These are phyloP conservation scores for Colletotrichum horii DNA, from an alignment of 2,329 filamentous ascomycete genomes.

Conservation along the genomic window DNA sequence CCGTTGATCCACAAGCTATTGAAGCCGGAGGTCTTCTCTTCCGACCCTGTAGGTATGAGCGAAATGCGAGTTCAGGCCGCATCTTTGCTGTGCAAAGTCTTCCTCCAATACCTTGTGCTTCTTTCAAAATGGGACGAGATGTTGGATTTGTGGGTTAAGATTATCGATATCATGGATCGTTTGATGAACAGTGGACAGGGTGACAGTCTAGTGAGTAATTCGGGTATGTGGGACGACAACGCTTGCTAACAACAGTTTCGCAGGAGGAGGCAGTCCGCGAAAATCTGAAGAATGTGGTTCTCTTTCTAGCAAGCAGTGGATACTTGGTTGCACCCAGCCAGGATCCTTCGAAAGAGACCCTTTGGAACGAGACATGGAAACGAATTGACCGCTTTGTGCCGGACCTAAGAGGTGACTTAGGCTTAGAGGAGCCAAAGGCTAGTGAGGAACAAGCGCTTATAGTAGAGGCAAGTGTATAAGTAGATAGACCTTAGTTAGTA, in stretches of 20 bases:
- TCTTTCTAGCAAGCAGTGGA: slow-evolving; percentile 92
- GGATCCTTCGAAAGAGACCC: slow-evolving; percentile 58
- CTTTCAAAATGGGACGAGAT: slow-evolving; percentile 87
- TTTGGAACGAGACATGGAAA: slow-evolving; percentile 70
- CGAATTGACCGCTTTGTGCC: slow-evolving; percentile 70
- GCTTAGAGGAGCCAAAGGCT: slow-evolving; percentile 48
- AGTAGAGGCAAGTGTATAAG: neutral
- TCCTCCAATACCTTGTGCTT: slow-evolving; percentile 88
- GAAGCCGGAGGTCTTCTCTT: slow-evolving; percentile 93
- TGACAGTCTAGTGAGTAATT: slow-evolving; percentile 75
- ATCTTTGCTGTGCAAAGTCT: slow-evolving; percentile 92
- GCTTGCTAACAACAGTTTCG: neutral
- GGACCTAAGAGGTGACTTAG: slow-evolving; percentile 62
- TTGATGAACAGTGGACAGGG: slow-evolving; percentile 95
- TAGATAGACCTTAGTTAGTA: neutral
- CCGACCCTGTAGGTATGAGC: slow-evolving; percentile 90
- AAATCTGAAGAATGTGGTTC: slow-evolving; percentile 91
- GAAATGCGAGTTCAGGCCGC: slow-evolving; percentile 93
- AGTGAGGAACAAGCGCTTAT: neutral
- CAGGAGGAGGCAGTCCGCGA: slow-evolving; percentile 95
- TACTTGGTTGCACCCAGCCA: slow-evolving; percentile 76
- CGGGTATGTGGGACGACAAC: slow-evolving; percentile 4
- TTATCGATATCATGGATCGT: slow-evolving; percentile 92
- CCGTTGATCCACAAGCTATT: slow-evolving; percentile 85
- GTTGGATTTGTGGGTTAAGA: slow-evolving; percentile 89